phyloP scores from a whole-genome alignment of 139 green algal genomes.

The Edaphochlamys debaryana region DNA sequence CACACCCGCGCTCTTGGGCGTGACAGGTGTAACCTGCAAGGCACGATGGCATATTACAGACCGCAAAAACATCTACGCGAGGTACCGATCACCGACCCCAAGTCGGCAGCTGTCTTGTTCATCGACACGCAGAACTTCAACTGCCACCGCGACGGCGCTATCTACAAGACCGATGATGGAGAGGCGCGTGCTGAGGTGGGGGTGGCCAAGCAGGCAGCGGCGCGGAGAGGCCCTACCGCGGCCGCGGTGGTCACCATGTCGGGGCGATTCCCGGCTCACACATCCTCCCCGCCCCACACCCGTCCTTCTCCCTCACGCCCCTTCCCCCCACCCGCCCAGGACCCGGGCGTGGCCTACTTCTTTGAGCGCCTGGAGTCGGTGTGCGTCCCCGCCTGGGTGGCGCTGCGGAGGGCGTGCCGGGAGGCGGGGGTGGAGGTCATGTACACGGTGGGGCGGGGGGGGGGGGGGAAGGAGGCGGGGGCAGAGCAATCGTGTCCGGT shows the following conservation, averaged over 20 bases:
- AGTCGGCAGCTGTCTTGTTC: conserved; percentile 36
- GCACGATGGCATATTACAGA: conserved; percentile 47
- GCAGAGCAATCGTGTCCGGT: too few relatives aligned
- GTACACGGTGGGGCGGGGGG: too few relatives aligned
- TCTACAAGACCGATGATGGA: conserved; percentile 45
- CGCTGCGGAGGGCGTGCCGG: conserved; percentile 19
- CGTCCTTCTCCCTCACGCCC: too few relatives aligned
- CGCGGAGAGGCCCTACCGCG: too few relatives aligned
- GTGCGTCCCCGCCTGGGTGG: conserved; percentile 28
- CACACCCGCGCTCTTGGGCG: too few relatives aligned
- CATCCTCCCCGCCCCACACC: too few relatives aligned
- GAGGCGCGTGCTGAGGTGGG: conserved; percentile 6
- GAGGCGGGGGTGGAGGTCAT: conserved; percentile 66
- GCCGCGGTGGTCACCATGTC: too few relatives aligned
- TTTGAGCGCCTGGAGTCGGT: conserved; percentile 24
- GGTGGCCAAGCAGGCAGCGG: neutral
- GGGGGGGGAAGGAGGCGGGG: too few relatives aligned
- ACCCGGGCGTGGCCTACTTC: conserved; percentile 38
- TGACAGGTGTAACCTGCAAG: too few relatives aligned
- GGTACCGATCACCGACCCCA: neutral
- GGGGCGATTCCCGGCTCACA: too few relatives aligned
- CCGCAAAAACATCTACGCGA: conserved; percentile 44
- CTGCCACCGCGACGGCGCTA: conserved; percentile 56
- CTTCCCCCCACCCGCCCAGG: conserved; percentile 25
- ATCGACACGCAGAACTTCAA: conserved; percentile 79